Evolutionary conservation across 2,329 filamentous ascomycete genomes (phyloP).

Genomic region (Diplodia sapinea): DNA sequence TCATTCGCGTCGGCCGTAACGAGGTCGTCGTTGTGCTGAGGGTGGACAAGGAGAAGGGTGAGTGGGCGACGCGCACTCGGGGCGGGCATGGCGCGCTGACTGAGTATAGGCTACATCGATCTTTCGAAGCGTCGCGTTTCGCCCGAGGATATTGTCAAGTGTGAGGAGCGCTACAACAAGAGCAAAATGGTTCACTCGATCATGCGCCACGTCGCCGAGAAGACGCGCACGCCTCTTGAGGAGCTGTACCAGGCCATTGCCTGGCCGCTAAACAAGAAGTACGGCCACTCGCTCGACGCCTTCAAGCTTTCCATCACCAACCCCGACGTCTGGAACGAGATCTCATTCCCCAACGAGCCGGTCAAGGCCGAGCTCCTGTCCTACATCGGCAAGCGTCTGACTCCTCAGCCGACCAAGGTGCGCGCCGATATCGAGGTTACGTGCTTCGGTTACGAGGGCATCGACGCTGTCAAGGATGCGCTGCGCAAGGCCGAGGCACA

Average conservation of each 20-base stretch:
- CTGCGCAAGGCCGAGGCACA: slow-evolving; percentile 88
- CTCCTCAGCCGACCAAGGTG: slow-evolving; percentile 97
- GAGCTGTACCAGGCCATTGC: slow-evolving; percentile 90
- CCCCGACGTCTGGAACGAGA: slow-evolving; percentile 93
- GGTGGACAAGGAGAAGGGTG: slow-evolving; percentile 98
- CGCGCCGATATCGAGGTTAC: slow-evolving; percentile 86
- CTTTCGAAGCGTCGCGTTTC: slow-evolving; percentile 97
- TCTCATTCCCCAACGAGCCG: slow-evolving; percentile 82
- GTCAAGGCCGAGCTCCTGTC: slow-evolving; percentile 88
- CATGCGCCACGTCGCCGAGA: slow-evolving; percentile 98
- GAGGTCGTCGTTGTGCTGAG: slow-evolving; percentile 98
- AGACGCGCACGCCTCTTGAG: slow-evolving; percentile 93
- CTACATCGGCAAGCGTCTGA: slow-evolving; percentile 97
- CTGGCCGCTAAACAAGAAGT: slow-evolving; percentile 98
- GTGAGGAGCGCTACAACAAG: slow-evolving; percentile 99
- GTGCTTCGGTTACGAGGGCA: slow-evolving; percentile 84
- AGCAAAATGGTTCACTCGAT: slow-evolving; percentile 99
- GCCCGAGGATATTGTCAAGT: slow-evolving; percentile 96
- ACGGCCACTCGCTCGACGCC: slow-evolving; percentile 93
- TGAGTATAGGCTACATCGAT: slow-evolving; percentile 82
- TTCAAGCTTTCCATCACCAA: slow-evolving; percentile 99
- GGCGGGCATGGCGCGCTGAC: slow-evolving; percentile 12
- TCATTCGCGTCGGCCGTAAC: slow-evolving; percentile 96
- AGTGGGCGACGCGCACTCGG: not conserved
- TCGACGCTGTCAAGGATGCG: slow-evolving; percentile 95